phyloP scores from a whole-genome alignment of 805 yeast genomes.

The Myxozyma udenii region DNA sequence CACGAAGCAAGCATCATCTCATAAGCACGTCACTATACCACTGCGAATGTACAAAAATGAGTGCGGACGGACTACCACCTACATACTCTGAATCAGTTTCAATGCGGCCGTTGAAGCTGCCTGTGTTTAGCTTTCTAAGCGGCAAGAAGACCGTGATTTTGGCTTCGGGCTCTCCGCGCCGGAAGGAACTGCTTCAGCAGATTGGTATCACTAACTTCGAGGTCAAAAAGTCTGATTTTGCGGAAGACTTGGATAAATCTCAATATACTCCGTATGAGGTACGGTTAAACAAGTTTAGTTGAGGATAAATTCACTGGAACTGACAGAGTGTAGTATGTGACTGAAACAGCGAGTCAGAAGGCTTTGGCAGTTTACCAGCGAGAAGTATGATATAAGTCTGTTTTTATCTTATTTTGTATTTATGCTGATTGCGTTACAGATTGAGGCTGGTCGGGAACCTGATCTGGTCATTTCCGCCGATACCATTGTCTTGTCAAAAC shows the following conservation, averaged over 20 bases:
- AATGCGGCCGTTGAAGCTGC: conserved; percentile 13
- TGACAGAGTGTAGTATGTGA: conserved; percentile 58
- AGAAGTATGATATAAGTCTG: conserved; percentile 31
- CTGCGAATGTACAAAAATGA: no score
- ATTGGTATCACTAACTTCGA: conserved; percentile 40
- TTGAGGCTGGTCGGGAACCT: conserved; percentile 38
- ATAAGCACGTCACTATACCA: no score
- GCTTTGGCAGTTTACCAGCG: conserved; percentile 57
- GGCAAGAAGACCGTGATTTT: conserved; percentile 47
- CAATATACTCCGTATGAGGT: conserved; percentile 45
- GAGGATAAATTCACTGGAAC: no score
- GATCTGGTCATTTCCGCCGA: conserved; percentile 60
- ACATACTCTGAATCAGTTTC: conserved; percentile 9
- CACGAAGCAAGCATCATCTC: no score
- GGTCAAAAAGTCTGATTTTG: conserved; percentile 64
- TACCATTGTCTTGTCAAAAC: conserved; percentile 62
- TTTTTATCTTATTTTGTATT: neutral
- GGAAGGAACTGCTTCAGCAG: conserved; percentile 66
- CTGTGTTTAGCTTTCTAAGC: conserved; percentile 22
- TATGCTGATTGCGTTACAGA: conserved; percentile 21
- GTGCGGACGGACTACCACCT: no score
- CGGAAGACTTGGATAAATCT: conserved; percentile 67
- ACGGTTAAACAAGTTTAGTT: no score
- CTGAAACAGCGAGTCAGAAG: conserved; percentile 66
- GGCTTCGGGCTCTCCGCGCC: conserved; percentile 82